Conservation (phyloP, 768 basidiomycete species). For the Pisolithus sp. region DNA sequence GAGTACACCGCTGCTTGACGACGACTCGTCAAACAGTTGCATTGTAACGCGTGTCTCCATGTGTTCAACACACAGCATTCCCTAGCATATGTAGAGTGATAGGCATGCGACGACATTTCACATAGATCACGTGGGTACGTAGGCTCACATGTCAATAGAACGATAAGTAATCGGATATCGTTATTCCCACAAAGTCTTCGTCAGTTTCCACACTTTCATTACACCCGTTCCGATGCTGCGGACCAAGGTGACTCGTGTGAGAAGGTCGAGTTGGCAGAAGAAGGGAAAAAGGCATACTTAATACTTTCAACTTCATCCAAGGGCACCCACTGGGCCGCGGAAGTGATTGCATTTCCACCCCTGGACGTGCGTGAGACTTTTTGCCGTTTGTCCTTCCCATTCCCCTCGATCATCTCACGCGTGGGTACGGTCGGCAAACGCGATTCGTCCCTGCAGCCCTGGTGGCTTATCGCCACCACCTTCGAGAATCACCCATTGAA, state of each 20-base stretch:
- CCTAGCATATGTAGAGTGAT: too few relatives aligned
- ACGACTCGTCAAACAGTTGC: too few relatives aligned
- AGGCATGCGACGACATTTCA: too few relatives aligned
- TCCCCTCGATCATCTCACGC: conserved; percentile 7
- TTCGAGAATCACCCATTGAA: conserved; percentile 63
- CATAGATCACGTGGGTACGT: too few relatives aligned
- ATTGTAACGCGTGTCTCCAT: background rate
- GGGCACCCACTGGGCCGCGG: conserved; percentile 43
- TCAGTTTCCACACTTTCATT: conserved; percentile 65
- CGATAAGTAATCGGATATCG: background rate
- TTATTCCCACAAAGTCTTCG: conserved; percentile 39
- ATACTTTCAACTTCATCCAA: conserved; percentile 48
- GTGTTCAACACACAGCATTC: background rate
- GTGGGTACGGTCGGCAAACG: conserved; percentile 1
- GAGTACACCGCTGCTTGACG: conserved; percentile 19
- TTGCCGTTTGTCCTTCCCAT: conserved; percentile 8
- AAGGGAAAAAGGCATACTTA: conserved; percentile 42
- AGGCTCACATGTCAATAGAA: background rate
- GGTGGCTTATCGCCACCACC: conserved; percentile 49
- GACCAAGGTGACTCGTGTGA: background rate
- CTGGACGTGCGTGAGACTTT: conserved; percentile 7
- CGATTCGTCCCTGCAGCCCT: conserved; percentile 6
- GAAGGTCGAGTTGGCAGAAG: background rate
- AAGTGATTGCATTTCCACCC: conserved; percentile 7
- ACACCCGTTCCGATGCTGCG: conserved; percentile 69